Evolutionary conservation across 1,284 basidiomycete genomes (phyloP).

Genomic region (Serendipita sp.): DNA sequence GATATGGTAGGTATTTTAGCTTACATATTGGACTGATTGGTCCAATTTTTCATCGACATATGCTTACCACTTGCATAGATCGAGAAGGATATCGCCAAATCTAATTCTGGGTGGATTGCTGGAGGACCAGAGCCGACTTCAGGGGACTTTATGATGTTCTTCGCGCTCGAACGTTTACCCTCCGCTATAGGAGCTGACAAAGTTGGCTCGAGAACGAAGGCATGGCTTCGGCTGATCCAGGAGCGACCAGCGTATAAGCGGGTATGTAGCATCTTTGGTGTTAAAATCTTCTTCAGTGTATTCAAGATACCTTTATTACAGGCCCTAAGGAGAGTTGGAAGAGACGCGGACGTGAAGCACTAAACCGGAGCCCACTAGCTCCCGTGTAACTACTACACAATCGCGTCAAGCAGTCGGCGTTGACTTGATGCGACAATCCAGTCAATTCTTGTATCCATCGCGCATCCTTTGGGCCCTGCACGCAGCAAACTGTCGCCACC

Average conservation of each 20-base stretch:
- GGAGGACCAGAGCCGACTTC: background rate
- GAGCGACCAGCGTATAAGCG: slow-evolving; percentile 9
- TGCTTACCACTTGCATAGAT: background rate
- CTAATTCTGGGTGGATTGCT: background rate
- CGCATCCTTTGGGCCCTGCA: too few relatives aligned
- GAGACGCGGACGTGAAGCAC: slow-evolving; percentile 9
- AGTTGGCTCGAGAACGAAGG: background rate
- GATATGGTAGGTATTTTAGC: background rate
- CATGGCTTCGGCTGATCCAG: background rate
- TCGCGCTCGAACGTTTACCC: background rate
- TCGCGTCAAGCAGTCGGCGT: too few relatives aligned
- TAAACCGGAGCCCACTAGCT: too few relatives aligned
- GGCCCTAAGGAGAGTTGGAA: slow-evolving; percentile 12
- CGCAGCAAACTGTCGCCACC: too few relatives aligned
- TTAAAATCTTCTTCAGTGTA: too few relatives aligned
- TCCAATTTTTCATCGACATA: background rate
- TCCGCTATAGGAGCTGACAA: background rate
- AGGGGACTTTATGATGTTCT: background rate
- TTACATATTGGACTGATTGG: background rate
- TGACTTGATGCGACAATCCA: too few relatives aligned
- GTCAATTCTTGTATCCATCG: too few relatives aligned
- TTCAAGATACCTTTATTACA: background rate
- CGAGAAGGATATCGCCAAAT: background rate
- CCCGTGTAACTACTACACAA: too few relatives aligned
- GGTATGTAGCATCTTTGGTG: background rate